Percentiles rank a stretch among this genome's conserved stretches.
These are phyloP conservation scores for Lolium perenne DNA, from an alignment of 176 grass and related monocot species.

Conservation along the genomic window DNA sequence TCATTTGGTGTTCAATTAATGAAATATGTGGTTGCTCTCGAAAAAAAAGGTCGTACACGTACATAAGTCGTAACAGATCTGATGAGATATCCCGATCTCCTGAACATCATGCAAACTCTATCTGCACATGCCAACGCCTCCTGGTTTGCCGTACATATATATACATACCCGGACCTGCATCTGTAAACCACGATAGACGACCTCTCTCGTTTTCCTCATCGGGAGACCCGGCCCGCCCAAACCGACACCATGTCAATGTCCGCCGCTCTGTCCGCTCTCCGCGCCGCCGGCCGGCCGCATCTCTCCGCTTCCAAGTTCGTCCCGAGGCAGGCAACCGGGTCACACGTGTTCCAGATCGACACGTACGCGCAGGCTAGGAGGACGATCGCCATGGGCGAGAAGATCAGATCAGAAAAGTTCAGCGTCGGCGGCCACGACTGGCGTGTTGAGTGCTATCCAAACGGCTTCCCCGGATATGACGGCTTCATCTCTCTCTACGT, in stretches of 20 bases:
- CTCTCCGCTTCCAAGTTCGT: background rate
- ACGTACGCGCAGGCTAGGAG: background rate
- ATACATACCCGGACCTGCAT: background rate
- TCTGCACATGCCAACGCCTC: background rate
- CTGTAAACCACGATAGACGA: background rate
- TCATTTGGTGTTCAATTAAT: too few relatives aligned
- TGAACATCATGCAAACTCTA: too few relatives aligned
- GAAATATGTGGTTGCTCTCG: too few relatives aligned
- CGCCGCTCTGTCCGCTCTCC: background rate
- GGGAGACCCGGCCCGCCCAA: background rate
- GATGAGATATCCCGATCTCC: background rate
- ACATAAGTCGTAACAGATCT: background rate
- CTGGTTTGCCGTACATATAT: background rate
- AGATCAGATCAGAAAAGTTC: background rate
- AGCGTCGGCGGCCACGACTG: conserved; percentile 7
- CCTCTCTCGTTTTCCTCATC: background rate
- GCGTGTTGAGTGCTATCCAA: background rate
- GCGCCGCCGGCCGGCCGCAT: background rate
- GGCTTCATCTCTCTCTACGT: background rate
- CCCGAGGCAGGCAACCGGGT: background rate
- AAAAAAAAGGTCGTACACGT: background rate
- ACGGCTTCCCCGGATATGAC: background rate
- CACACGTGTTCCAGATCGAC: background rate
- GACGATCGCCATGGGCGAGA: background rate
- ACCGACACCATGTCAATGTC: conserved; percentile 1